Conservation (phyloP, 345 rosid genomes). For the Gossypioides kirkii region DNA sequence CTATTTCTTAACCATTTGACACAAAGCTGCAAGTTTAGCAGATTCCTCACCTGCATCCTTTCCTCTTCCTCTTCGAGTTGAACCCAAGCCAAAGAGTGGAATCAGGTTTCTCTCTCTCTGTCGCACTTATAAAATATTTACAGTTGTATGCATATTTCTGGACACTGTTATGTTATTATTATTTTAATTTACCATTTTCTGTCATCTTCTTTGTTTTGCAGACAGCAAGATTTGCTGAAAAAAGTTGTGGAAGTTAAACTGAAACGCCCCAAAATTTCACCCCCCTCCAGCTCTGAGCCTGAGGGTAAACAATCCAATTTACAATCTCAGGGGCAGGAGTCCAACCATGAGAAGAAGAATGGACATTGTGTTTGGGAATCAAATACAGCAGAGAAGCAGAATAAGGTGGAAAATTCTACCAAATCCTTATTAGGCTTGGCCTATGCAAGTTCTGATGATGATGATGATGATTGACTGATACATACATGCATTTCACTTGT, state of each 20-base stretch:
- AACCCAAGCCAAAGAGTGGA: constrained; percentile 93
- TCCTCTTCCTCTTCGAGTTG: constrained; percentile 86
- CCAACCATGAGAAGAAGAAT: constrained; percentile 27
- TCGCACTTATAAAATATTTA: not conserved
- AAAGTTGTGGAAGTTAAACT: constrained; percentile 87
- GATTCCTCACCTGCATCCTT: constrained; percentile 82
- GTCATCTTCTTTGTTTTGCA: constrained; percentile 16
- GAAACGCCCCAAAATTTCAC: constrained; percentile 47
- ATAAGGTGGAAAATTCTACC: constrained; percentile 35
- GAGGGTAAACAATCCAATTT: constrained; percentile 24
- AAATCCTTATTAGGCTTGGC: constrained; percentile 74
- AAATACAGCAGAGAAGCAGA: constrained; percentile 25
- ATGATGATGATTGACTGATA: constrained; percentile 21
- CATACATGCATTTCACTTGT: not conserved
- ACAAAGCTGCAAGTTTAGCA: constrained; percentile 91
- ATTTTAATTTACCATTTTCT: not conserved
- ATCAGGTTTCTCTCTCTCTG: constrained; percentile 49
- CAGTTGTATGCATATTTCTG: not conserved
- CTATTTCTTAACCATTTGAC: constrained; percentile 43
- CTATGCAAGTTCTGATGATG: constrained; percentile 87
- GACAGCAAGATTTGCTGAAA: constrained; percentile 89
- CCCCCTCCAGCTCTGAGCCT: constrained; percentile 11
- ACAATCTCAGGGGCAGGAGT: constrained; percentile 18
- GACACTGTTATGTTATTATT: not conserved
- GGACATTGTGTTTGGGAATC: constrained; percentile 18